A percentile compares a stretch with the other conserved stretches of the same genome.
These are phyloP conservation scores for Chimonanthus praecox DNA, from an alignment of 164 flowering plant species.

Conservation along the genomic window DNA sequence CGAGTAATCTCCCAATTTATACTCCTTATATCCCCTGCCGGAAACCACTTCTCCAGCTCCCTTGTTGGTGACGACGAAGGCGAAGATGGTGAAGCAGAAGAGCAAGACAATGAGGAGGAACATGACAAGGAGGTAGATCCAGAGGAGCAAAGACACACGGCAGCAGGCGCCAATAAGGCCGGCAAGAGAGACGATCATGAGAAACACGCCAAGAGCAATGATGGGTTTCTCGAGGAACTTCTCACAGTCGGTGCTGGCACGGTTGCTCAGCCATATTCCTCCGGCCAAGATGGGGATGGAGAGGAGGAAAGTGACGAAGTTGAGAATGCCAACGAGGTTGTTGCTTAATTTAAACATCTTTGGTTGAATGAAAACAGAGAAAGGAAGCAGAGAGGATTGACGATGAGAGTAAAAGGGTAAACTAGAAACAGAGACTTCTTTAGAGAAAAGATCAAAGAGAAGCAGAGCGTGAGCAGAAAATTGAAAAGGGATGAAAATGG, in stretches of 20 bases:
- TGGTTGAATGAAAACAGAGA: not conserved
- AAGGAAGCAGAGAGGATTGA: not conserved
- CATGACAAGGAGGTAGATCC: conserved; percentile 64
- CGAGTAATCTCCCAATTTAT: conserved; percentile 56
- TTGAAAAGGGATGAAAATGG: no score
- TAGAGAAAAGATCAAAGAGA: not conserved
- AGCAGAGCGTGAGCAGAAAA: no score
- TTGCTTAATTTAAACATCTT: conserved; percentile 45
- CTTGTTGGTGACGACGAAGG: conserved; percentile 58
- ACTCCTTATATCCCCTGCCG: conserved; percentile 51
- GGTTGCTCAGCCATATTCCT: conserved; percentile 55
- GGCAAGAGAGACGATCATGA: conserved; percentile 51
- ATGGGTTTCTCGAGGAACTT: conserved; percentile 46
- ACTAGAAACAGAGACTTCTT: not conserved
- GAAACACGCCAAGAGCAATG: conserved; percentile 49
- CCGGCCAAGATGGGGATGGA: conserved; percentile 54
- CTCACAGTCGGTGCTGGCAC: conserved; percentile 49
- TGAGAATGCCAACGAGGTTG: conserved; percentile 49
- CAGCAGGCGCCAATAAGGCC: conserved; percentile 64
- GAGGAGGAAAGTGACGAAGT: conserved; percentile 47
- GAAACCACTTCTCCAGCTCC: conserved; percentile 53
- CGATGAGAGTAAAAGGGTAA: not conserved
- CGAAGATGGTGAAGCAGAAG: conserved; percentile 55
- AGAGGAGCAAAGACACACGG: conserved; percentile 50
- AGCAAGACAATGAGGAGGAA: conserved; percentile 47